phyloP scores from a whole-genome alignment of 192 early-diverging fungal genomes.

The Backusella tarrabulga region DNA sequence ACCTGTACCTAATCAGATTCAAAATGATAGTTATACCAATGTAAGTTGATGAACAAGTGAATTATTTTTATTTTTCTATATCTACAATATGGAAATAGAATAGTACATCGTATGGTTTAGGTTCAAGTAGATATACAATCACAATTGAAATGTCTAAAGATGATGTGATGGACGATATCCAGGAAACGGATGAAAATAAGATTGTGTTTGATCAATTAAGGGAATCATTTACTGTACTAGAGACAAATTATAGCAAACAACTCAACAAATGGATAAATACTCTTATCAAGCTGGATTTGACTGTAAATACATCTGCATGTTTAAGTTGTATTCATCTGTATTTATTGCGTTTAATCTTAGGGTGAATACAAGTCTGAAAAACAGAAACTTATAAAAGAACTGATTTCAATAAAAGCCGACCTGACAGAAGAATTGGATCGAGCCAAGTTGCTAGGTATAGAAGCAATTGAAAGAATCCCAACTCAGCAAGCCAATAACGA shows the following conservation, averaged over 20 bases:
- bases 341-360: not conserved
- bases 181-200: slow-evolving; percentile 53
- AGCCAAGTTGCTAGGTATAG: slow-evolving; percentile 40
- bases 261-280: slow-evolving; percentile 50
- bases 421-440: slow-evolving; percentile 39
- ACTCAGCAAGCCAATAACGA: slow-evolving; percentile 22
- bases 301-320: slow-evolving; percentile 14
- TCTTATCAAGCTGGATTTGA: slow-evolving; percentile 38
- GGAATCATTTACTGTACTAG: slow-evolving; percentile 44
- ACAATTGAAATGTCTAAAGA: slow-evolving; percentile 53
- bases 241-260: slow-evolving; percentile 41
- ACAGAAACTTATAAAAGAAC: slow-evolving; percentile 34
- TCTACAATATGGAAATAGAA: not conserved
- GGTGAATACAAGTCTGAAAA: slow-evolving; percentile 30
- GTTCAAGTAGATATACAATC: slow-evolving; percentile 57
- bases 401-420: slow-evolving; percentile 39
- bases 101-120: slow-evolving; percentile 51
- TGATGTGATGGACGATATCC: slow-evolving; percentile 44
- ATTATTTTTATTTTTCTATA: not conserved
- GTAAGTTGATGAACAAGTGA: not conserved
- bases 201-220: slow-evolving; percentile 56
- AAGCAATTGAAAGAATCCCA: slow-evolving; percentile 26
- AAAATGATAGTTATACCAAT: slow-evolving; percentile 11
- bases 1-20: not conserved
- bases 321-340: not conserved